phyloP scores from a whole-genome alignment of 1,284 basidiomycete genomes.

The Naganishia sp. region DNA sequence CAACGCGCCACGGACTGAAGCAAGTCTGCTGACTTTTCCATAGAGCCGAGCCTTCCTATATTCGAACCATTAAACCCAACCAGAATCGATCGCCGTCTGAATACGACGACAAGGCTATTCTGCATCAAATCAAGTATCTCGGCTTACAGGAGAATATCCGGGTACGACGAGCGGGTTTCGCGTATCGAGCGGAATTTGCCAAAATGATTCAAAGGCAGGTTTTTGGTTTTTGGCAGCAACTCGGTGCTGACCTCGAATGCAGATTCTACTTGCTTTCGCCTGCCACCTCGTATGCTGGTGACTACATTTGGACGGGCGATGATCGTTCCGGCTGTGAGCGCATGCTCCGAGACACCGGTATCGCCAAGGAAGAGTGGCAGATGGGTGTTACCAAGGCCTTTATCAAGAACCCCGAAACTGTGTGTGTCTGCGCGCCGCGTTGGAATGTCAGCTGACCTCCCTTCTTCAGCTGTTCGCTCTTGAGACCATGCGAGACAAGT shows the following conservation, averaged over 20 bases:
- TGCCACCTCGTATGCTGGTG: conserved; percentile 94
- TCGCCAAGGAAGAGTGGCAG: conserved; percentile 97
- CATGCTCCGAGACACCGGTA: conserved; percentile 92
- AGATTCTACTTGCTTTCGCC: conserved; percentile 93
- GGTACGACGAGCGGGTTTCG: conserved; percentile 94
- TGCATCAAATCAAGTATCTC: conserved; percentile 99
- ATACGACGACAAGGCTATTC: conserved; percentile 90
- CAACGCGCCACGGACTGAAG: neutral
- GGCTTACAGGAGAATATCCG: conserved; percentile 98
- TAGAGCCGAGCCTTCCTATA: conserved; percentile 82
- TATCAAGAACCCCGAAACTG: conserved; percentile 99
- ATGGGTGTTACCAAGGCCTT: conserved; percentile 99
- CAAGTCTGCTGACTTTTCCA: neutral
- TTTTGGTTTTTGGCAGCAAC: neutral
- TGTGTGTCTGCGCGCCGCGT: conserved; percentile 50
- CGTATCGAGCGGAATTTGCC: conserved; percentile 83
- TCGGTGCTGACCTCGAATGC: neutral
- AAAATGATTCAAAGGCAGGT: conserved; percentile 88
- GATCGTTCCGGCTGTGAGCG: conserved; percentile 86
- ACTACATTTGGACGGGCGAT: conserved; percentile 96
- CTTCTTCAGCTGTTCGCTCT: conserved; percentile 81
- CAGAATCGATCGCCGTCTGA: conserved; percentile 91
- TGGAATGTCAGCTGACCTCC: neutral
- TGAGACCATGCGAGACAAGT: conserved; percentile 97
- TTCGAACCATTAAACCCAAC: conserved; percentile 99